Evolutionary conservation across 2,329 filamentous ascomycete genomes (phyloP).

Genomic region (Dryadomyces quercus-mongolicae): DNA sequence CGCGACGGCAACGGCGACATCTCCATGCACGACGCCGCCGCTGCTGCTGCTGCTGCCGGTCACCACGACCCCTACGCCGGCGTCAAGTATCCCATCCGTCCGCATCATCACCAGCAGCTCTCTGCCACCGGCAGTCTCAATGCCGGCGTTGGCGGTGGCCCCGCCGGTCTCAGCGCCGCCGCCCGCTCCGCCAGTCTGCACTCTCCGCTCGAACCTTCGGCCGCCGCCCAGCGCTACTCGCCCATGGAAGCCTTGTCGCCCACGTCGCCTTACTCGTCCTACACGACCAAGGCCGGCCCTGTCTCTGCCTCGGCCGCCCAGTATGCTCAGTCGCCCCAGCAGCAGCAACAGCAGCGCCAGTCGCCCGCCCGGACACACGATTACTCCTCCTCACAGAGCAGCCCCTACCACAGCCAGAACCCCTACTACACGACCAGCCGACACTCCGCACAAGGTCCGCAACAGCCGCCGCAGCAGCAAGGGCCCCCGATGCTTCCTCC

Average conservation of each 20-base stretch:
- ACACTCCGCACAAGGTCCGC: slow-evolving; percentile 18
- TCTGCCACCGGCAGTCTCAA: slow-evolving; percentile 29
- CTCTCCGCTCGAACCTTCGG: slow-evolving; percentile 63
- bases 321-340: slow-evolving; percentile 27
- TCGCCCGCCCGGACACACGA: slow-evolving; percentile 62
- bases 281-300: slow-evolving; percentile 43
- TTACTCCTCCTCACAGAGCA: slow-evolving; percentile 32
- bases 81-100: slow-evolving; percentile 74
- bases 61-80: slow-evolving; percentile 65
- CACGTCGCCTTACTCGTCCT: slow-evolving; percentile 63
- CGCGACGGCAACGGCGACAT: slow-evolving; percentile 67
- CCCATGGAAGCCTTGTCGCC: slow-evolving; percentile 87
- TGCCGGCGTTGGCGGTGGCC: neutral
- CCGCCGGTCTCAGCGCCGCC: neutral
- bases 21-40: slow-evolving; percentile 66
- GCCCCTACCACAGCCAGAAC: slow-evolving; percentile 27
- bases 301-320: slow-evolving; percentile 37
- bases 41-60: slow-evolving; percentile 2
- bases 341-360: slow-evolving; percentile 40
- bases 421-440: slow-evolving; percentile 43
- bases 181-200: slow-evolving; percentile 42
- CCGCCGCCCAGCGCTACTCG: slow-evolving; percentile 84
- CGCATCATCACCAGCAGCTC: slow-evolving; percentile 64
- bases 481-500: slow-evolving; percentile 43
- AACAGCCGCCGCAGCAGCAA: slow-evolving; percentile 25